These are phyloP conservation scores for Glycine latifolia DNA, from an alignment of 306 rosid species.

Conservation along the genomic window DNA sequence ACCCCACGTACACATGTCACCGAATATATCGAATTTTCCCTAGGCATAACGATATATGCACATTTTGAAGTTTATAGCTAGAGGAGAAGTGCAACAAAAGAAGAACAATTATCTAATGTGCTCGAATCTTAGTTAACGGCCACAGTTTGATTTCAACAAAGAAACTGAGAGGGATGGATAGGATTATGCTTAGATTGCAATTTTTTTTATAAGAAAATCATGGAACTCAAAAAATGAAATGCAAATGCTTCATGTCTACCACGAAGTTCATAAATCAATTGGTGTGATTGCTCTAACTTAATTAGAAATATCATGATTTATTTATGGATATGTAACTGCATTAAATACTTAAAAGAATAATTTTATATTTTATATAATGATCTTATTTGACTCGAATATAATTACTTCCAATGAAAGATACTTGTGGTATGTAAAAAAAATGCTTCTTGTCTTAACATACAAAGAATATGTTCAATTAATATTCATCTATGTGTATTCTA, in stretches of 20 bases:
- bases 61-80: conserved; percentile 12
- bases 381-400: too few species aligned
- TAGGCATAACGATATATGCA: conserved; percentile 40
- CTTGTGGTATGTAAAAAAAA: too few species aligned
- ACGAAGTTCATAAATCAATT: too few species aligned
- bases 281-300: too few species aligned
- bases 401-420: too few species aligned
- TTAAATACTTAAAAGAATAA: too few species aligned
- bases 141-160: conserved; percentile 42
- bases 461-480: conserved; percentile 32
- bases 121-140: conserved; percentile 51
- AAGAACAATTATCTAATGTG: conserved; percentile 38
- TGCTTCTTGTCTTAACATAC: too few species aligned
- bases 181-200: conserved; percentile 13
- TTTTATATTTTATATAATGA: too few species aligned
- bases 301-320: too few species aligned
- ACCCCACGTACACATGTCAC: conserved; percentile 32
- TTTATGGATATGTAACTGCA: too few species aligned
- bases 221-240: conserved; percentile 7
- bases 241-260: not conserved
- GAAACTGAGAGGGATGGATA: conserved; percentile 35
- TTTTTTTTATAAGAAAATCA: not conserved
- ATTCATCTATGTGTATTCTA: conserved; percentile 27
- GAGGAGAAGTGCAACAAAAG: conserved; percentile 4
- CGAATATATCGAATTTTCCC: conserved; percentile 36